Conservation (phyloP, 2,329 filamentous ascomycete genomes). For the Apiospora rasikravindrae region DNA sequence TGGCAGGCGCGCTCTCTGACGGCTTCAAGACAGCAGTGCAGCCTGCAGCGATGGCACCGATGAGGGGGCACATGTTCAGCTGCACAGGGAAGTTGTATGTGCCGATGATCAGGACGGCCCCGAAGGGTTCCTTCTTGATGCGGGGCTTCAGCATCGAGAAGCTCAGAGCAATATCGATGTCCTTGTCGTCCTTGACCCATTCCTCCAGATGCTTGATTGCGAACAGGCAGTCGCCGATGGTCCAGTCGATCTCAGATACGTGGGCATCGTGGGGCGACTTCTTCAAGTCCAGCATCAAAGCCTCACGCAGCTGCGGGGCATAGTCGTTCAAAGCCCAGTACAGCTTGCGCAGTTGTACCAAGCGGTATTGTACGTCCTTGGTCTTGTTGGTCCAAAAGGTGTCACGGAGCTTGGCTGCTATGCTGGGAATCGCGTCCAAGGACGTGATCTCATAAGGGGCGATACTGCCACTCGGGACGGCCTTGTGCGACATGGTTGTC, state of each 20-base stretch:
- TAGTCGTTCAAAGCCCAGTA: conserved; percentile 93
- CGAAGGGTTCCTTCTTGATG: conserved; percentile 87
- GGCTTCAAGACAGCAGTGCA: conserved; percentile 92
- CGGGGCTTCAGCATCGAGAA: conserved; percentile 74
- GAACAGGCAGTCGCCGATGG: conserved; percentile 81
- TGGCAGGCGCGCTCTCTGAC: conserved; percentile 78
- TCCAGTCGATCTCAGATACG: conserved; percentile 77
- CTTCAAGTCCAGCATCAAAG: conserved; percentile 76
- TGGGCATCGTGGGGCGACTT: conserved; percentile 79
- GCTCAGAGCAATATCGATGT: conserved; percentile 70
- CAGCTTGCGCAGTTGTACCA: conserved; percentile 87
- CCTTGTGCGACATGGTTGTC: conserved; percentile 48
- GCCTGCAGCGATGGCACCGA: conserved; percentile 90
- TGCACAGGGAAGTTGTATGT: conserved; percentile 95
- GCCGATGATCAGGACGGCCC: conserved; percentile 82
- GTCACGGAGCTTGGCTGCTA: conserved; percentile 64
- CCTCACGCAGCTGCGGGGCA: conserved; percentile 72
- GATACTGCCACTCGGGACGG: conserved; percentile 49
- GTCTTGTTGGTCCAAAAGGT: conserved; percentile 84
- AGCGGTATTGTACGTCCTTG: conserved; percentile 79
- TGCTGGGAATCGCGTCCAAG: conserved; percentile 67
- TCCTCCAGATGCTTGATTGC: conserved; percentile 77
- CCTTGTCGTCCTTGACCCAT: conserved; percentile 82
- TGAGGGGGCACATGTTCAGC: conserved; percentile 76
- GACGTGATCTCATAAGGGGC: conserved; percentile 64